These are phyloP conservation scores for Coelastrella sp. DNA, from an alignment of 139 green algal genomes.

Conservation along the genomic window DNA sequence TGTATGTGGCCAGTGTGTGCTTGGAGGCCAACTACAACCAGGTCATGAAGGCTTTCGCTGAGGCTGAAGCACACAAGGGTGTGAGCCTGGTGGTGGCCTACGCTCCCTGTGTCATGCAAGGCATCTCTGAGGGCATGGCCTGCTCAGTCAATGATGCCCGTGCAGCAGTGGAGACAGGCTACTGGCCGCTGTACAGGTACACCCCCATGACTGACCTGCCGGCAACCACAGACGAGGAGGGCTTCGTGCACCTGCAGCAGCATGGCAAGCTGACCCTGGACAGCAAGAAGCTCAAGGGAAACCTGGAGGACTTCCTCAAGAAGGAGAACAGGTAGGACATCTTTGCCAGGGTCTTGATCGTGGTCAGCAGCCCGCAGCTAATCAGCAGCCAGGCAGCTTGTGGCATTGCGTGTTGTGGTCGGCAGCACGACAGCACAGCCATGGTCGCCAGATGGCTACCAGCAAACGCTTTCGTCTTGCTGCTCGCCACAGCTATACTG, in stretches of 20 bases:
- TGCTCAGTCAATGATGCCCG: conserved; percentile 54
- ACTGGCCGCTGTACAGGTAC: conserved; percentile 56
- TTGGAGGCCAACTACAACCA: conserved; percentile 74
- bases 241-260: conserved; percentile 4
- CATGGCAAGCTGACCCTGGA: conserved; percentile 63
- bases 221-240: conserved; percentile 46
- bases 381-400: background rate
- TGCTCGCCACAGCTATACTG: no score
- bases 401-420: no score
- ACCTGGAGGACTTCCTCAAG: conserved; percentile 60
- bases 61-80: conserved; percentile 66
- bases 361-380: background rate
- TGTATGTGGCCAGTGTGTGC: conserved; percentile 65
- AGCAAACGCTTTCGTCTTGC: no score
- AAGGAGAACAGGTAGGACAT: conserved; percentile 54
- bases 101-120: conserved; percentile 65
- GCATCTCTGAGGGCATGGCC: conserved; percentile 62
- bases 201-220: conserved; percentile 40
- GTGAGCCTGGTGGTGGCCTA: conserved; percentile 68
- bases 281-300: conserved; percentile 67
- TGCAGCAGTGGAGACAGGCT: conserved; percentile 59
- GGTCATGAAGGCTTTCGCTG: conserved; percentile 62
- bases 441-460: no score
- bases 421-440: no score
- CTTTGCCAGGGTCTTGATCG: background rate